phyloP scores from a whole-genome alignment of 2,329 filamentous ascomycete species.

The Colletotrichum filicis region DNA sequence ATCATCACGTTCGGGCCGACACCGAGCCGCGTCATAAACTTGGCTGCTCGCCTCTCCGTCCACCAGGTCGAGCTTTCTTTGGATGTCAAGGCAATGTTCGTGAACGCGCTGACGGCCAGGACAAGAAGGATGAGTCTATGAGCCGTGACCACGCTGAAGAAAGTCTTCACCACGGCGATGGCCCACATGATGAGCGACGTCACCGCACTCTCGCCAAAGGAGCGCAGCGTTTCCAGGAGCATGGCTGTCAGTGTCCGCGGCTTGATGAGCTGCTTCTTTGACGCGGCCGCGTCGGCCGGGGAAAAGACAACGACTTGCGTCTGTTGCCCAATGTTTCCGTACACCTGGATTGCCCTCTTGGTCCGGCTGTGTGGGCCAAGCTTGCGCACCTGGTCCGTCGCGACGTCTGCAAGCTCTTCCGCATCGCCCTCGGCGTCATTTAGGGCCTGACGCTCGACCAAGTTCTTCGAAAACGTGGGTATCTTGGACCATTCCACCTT shows the following conservation, averaged over 20 bases:
- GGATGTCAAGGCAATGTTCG: slow-evolving; percentile 81
- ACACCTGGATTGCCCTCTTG: slow-evolving; percentile 82
- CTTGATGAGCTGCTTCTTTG: slow-evolving; percentile 69
- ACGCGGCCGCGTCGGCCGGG: slow-evolving; percentile 55
- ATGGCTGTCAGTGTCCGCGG: slow-evolving; percentile 74
- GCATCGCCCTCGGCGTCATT: slow-evolving; percentile 80
- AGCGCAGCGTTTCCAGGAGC: slow-evolving; percentile 77
- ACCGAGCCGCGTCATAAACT: slow-evolving; percentile 85
- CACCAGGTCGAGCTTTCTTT: slow-evolving; percentile 83
- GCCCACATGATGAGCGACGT: slow-evolving; percentile 83
- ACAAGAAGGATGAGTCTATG: slow-evolving; percentile 79
- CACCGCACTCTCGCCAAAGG: slow-evolving; percentile 78
- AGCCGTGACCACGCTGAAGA: slow-evolving; percentile 76
- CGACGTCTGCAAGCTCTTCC: slow-evolving; percentile 78
- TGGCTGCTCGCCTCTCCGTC: slow-evolving; percentile 81
- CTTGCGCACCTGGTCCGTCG: slow-evolving; percentile 81
- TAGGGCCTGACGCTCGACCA: slow-evolving; percentile 78
- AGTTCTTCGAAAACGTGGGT: slow-evolving; percentile 68
- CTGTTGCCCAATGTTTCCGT: slow-evolving; percentile 78
- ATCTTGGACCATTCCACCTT: slow-evolving; percentile 87
- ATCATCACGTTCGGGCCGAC: slow-evolving; percentile 83
- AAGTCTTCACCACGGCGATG: slow-evolving; percentile 71
- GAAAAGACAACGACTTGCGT: slow-evolving; percentile 72
- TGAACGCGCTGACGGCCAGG: slow-evolving; percentile 74
- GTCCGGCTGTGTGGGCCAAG: slow-evolving; percentile 80